Evolutionary conservation across 2,329 filamentous ascomycete species (phyloP).

Genomic region (Shiraia sp.): DNA sequence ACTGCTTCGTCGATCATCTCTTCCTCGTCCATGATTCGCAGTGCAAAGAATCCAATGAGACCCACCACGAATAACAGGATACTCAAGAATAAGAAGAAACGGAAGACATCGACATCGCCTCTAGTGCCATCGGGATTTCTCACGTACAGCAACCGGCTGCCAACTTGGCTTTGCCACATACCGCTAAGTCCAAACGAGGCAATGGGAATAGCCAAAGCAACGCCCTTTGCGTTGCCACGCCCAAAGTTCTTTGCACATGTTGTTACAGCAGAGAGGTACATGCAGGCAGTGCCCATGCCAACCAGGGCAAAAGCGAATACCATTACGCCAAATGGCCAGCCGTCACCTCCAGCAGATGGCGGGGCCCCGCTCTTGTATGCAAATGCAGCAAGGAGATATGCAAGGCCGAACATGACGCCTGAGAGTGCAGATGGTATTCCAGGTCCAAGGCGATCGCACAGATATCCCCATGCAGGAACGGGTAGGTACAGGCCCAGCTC

Average conservation of each 20-base stretch:
- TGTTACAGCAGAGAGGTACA: slow-evolving; percentile 90
- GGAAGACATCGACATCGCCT: slow-evolving; percentile 72
- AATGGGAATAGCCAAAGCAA: slow-evolving; percentile 89
- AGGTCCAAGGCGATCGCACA: slow-evolving; percentile 87
- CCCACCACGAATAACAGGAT: slow-evolving; percentile 72
- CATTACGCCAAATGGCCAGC: slow-evolving; percentile 82
- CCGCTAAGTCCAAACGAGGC: slow-evolving; percentile 91
- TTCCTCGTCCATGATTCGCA: slow-evolving; percentile 81
- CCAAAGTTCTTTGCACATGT: slow-evolving; percentile 99
- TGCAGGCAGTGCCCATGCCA: slow-evolving; percentile 80
- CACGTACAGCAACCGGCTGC: slow-evolving; percentile 76
- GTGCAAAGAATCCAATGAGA: slow-evolving; percentile 70
- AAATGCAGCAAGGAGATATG: slow-evolving; percentile 82
- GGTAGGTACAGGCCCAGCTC: slow-evolving; percentile 89
- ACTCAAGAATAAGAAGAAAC: slow-evolving; percentile 85
- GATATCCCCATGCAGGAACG: slow-evolving; percentile 85
- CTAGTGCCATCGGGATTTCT: slow-evolving; percentile 62
- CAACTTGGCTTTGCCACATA: slow-evolving; percentile 93
- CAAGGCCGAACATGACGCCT: slow-evolving; percentile 73
- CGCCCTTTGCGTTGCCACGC: slow-evolving; percentile 79
- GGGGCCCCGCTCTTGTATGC: slow-evolving; percentile 68
- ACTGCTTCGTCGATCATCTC: slow-evolving; percentile 88
- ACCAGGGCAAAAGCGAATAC: slow-evolving; percentile 80
- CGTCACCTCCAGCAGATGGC: slow-evolving; percentile 54
- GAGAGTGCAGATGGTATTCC: slow-evolving; percentile 75